Percentiles rank a stretch among this genome's conserved stretches.
phyloP scores from a whole-genome alignment of 768 basidiomycete species.

The Tulasnella sp. region DNA sequence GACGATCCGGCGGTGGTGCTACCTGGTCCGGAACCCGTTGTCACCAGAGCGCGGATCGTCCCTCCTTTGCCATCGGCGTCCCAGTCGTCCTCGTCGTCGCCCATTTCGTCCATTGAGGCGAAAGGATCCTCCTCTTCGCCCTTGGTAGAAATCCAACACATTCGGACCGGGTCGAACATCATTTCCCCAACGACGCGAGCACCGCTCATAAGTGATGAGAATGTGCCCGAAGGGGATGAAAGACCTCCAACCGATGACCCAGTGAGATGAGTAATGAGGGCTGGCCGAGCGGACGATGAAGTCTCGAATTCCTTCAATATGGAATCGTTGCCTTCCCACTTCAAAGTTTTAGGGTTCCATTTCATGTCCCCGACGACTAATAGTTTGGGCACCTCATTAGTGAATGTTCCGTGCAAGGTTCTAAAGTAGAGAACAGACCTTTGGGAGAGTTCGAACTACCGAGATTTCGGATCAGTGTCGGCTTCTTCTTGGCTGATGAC shows the following conservation, averaged over 20 bases:
- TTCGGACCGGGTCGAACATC: constrained; percentile 90
- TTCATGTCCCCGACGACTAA: constrained; percentile 93
- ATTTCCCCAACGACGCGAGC: constrained; percentile 94
- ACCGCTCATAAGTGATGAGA: constrained; percentile 56
- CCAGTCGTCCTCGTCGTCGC: constrained; percentile 72
- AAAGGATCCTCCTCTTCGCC: constrained; percentile 76
- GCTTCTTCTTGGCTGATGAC: constrained; percentile 50
- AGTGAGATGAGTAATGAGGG: constrained; percentile 90
- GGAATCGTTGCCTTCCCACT: constrained; percentile 98
- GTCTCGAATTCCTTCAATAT: constrained; percentile 84
- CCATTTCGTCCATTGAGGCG: constrained; percentile 67
- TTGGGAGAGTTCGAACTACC: constrained; percentile 64
- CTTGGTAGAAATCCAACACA: constrained; percentile 91
- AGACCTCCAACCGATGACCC: constrained; percentile 62
- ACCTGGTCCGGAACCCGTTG: constrained; percentile 34
- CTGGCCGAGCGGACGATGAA: constrained; percentile 82
- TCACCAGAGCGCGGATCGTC: constrained; percentile 64
- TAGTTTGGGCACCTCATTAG: neutral
- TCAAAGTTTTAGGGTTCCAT: constrained; percentile 85
- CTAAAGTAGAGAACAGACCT: constrained; percentile 45
- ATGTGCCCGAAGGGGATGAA: constrained; percentile 63
- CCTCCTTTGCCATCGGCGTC: constrained; percentile 69
- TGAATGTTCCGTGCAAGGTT: neutral
- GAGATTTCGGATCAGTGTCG: constrained; percentile 82
- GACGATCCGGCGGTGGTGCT: constrained; percentile 32